phyloP scores from a whole-genome alignment of 2,329 filamentous ascomycete species.

The Diaporthe citriasiana region DNA sequence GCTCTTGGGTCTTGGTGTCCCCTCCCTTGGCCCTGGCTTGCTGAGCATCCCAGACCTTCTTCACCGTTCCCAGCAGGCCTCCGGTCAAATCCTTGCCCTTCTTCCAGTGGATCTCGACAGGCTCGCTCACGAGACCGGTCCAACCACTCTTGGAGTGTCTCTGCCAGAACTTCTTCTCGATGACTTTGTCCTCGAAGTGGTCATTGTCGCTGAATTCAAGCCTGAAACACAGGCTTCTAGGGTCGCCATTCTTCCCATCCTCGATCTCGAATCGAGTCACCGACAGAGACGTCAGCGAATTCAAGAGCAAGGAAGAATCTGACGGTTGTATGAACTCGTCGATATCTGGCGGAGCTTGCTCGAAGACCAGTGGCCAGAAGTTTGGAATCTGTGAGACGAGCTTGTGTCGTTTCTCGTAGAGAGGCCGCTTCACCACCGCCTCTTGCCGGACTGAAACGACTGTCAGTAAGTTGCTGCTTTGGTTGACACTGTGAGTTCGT shows the following conservation, averaged over 20 bases:
- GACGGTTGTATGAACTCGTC: conserved; percentile 89
- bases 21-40: conserved; percentile 56
- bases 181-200: conserved; percentile 80
- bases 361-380: conserved; percentile 96
- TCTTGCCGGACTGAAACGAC: conserved; percentile 76
- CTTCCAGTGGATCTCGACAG: conserved; percentile 91
- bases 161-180: conserved; percentile 96
- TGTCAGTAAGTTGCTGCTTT: conserved; percentile 38
- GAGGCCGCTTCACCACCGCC: conserved; percentile 74
- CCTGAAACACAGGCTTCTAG: conserved; percentile 81
- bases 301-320: conserved; percentile 81
- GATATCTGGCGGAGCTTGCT: conserved; percentile 87
- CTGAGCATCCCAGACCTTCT: conserved; percentile 76
- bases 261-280: conserved; percentile 87
- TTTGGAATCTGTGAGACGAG: conserved; percentile 80
- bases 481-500: neutral
- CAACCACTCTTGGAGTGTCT: conserved; percentile 77
- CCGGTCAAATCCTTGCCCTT: conserved; percentile 85
- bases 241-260: conserved; percentile 75
- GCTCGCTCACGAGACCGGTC: conserved; percentile 87
- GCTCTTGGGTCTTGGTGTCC: conserved; percentile 51
- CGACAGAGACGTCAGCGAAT: conserved; percentile 75
- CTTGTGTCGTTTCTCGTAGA: conserved; percentile 83
- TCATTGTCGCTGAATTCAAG: conserved; percentile 88
- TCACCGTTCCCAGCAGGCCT: conserved; percentile 82